Evolutionary conservation across 495 filamentous ascomycete genomes (phyloP).

Genomic region (Pyrenopolyporus hunteri): DNA sequence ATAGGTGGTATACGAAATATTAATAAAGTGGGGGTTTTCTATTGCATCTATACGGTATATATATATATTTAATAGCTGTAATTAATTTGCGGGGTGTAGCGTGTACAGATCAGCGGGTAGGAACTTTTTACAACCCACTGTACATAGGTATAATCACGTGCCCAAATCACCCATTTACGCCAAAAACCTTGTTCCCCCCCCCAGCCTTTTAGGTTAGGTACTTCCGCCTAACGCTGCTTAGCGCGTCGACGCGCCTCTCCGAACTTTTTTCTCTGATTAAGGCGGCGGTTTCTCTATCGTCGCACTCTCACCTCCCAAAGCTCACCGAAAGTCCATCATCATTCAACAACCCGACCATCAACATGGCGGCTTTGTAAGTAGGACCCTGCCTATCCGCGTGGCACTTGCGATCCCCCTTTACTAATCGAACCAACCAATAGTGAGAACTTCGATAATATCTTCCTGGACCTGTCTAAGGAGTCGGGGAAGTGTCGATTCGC

Average conservation of each 20-base stretch:
- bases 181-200: too few relatives aligned
- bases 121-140: too few relatives aligned
- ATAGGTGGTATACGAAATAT: too few relatives aligned
- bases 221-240: not conserved
- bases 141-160: conserved; percentile 20
- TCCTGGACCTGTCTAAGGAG: conserved; percentile 90
- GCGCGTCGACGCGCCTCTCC: conserved; percentile 30
- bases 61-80: too few relatives aligned
- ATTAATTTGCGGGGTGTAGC: too few relatives aligned
- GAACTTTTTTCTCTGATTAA: conserved; percentile 9
- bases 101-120: too few relatives aligned
- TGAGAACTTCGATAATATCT: conserved; percentile 95
- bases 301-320: not conserved
- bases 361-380: conserved; percentile 38
- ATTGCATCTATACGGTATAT: too few relatives aligned
- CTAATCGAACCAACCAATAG: conserved; percentile 39
- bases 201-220: too few relatives aligned
- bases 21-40: too few relatives aligned
- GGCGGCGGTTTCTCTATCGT: conserved; percentile 10
- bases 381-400: not conserved
- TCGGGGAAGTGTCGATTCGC: conserved; percentile 91
- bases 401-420: not conserved
- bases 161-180: conserved; percentile 15
- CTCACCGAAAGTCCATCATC: conserved; percentile 7
- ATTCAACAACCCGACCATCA: conserved; percentile 1